phyloP scores from a whole-genome alignment of 2,329 filamentous ascomycete genomes.

The Phialemonium atrogriseum region DNA sequence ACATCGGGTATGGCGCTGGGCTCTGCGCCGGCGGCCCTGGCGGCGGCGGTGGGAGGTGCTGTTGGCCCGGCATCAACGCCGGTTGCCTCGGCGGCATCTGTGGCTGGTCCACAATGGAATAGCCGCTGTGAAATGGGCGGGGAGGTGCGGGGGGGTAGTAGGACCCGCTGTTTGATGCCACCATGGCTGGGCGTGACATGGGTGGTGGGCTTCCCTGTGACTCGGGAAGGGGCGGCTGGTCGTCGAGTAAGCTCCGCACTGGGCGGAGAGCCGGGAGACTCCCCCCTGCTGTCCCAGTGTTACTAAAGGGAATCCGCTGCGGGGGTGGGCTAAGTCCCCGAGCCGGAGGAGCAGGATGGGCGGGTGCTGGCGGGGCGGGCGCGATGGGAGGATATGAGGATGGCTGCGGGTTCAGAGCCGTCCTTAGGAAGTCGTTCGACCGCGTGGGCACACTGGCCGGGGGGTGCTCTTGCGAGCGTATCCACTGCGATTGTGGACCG shows the following conservation, averaged over 20 bases:
- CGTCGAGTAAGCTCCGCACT: constrained; percentile 21
- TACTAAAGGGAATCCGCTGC: constrained; percentile 23
- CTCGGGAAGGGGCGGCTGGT: constrained; percentile 14
- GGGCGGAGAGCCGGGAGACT: constrained; percentile 27
- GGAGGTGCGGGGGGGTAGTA: constrained; percentile 25
- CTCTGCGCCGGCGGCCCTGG: constrained; percentile 3
- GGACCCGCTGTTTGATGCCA: constrained; percentile 24
- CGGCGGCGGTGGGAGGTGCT: constrained; percentile 9
- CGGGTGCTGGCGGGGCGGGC: constrained; percentile 14
- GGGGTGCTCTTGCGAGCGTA: constrained; percentile 4
- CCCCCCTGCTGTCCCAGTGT: constrained; percentile 15
- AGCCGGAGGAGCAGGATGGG: constrained; percentile 17
- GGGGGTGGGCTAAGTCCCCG: background rate
- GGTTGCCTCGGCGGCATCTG: constrained; percentile 16
- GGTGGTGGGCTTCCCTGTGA: constrained; percentile 12
- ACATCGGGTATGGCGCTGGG: constrained; percentile 8
- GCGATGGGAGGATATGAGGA: constrained; percentile 1
- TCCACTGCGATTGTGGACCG: background rate
- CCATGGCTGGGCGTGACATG: constrained; percentile 12
- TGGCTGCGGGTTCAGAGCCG: constrained; percentile 25
- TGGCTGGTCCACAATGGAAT: constrained; percentile 20
- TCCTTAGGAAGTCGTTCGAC: constrained; percentile 25
- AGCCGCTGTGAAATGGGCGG: constrained; percentile 26
- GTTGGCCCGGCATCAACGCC: constrained; percentile 10
- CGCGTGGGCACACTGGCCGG: constrained; percentile 9